Base-by-base conservation (phyloP, 768 basidiomycete species). In the Pleurotus tuber-regium region DNA sequence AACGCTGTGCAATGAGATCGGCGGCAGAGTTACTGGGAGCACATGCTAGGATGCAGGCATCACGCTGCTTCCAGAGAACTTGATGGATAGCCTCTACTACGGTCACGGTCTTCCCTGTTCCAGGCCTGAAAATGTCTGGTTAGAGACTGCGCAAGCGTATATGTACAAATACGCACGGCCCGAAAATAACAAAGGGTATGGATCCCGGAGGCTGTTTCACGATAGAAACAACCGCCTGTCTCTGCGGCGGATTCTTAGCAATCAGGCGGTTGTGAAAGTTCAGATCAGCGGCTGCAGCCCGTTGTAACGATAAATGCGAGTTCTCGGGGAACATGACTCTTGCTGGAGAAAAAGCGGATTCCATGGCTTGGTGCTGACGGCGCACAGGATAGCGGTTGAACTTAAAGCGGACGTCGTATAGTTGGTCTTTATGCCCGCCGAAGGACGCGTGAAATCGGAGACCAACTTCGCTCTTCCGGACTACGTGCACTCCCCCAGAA, bases 1-100 rank as follows among this genome's bases (percentile, higher is more conserved):
- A 69, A 10, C 75, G 69, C 21, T 67, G 58, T 1, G 80, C 75
- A 16, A 85, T 70, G n/a, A 80, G 62, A 54, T 87, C 84, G 2
- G 83, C 84, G 0, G 84, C 84, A 1, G 80, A 81, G 63, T 87
- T 87, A 65, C 77, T 84, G 0, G 85, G 85, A 0, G 85, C 83
- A 55, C 84, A 86, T 0, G 79, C 84, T 1, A 87, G 72, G 50
- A 87, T 75, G 29, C 69, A 72, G 1, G 73, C 70, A 4, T 68
- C 36, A 0, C 73, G 71, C 54, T 81, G 58, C 7, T 52, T 52
- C 9, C 57, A 59, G 3, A 85, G 66, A 2, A 86, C 60, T 57
- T 87, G 85, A 2, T 64, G 69, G 30, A 86, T 85, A 1, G 79
- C 77, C 60, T 87, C 85, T 2, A 85, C 77, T 1, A 82, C 68